A percentile compares a stretch with the other conserved stretches of the same genome.
phyloP scores from a whole-genome alignment of 225 moss, liverwort and hornwort species.

The Pseudoscleropodium purum region DNA sequence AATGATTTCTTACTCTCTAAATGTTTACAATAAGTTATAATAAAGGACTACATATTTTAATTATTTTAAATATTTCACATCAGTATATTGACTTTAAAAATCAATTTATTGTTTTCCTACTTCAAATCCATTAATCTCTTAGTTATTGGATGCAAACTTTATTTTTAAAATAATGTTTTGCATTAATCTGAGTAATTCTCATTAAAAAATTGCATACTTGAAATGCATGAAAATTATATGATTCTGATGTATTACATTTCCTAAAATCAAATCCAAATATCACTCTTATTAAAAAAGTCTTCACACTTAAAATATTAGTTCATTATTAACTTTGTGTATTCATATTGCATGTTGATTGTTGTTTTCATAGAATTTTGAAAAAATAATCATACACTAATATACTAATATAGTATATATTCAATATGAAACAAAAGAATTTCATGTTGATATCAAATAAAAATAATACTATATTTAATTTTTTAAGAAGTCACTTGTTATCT shows the following conservation, averaged over 20 bases:
- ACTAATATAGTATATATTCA: not conserved
- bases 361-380: not conserved
- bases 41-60: too few species aligned
- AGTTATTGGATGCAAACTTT: not conserved
- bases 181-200: not conserved
- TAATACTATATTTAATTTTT: too few species aligned
- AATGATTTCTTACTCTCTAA: not conserved
- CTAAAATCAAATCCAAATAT: not conserved
- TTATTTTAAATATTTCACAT: too few species aligned
- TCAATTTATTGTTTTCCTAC: not conserved
- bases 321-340: not conserved
- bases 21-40: not conserved
- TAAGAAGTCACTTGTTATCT: not conserved
- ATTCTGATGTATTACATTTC: fast-evolving
- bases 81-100: too few species aligned
- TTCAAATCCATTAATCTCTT: not conserved
- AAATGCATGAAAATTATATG: fast-evolving
- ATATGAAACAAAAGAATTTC: too few species aligned
- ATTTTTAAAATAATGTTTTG: not conserved
- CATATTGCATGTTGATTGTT: not conserved
- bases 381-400: too few species aligned
- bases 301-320: not conserved
- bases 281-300: not conserved
- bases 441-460: not conserved
- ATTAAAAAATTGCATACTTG: not conserved